Base-by-base conservation (phyloP, 176 grass and related monocot genomes). In the Chrysopogon serrulatus region DNA sequence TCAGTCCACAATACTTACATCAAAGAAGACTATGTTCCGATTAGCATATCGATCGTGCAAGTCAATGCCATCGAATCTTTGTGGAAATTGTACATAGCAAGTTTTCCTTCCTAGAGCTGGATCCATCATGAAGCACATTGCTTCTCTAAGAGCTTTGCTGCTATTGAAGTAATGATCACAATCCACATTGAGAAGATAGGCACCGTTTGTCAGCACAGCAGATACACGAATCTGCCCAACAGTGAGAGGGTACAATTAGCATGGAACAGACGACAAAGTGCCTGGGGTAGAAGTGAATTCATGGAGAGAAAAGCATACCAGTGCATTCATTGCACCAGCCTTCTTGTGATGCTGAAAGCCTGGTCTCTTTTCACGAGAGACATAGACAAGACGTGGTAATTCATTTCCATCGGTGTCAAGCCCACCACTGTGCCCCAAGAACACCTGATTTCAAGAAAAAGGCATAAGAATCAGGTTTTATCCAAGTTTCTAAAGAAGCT, bases 121-220 rank as follows among this genome's bases (percentile, higher is more conserved):
- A 72, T 99, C 97, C 97, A 99, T 99, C 97, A 99, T 96, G 79
- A 99, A 99, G 84, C 97, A 99, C 97, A 99, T 99, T 73, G 97
- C 97, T 81, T 99, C 97, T 85, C 92, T 90, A 62, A 99, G 93
- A 90, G 97, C 97, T 89, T 99, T 99, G 91, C 97, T 99, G 84
- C 90, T 99, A 42, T 99, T 99, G 86, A 99, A 99, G 81, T 99
- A 99, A 47, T 99, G 97, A 85, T 99, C 97, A 96, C 97, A 99
- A 91, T 99, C 97, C 91, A 99, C 97, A 92, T 99, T 99, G 72
- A 99, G 91, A 83, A 99, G 93, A 77, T 99, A 99, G 54, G 97
- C 97, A 85, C 97, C 97, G 81, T 99, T 99, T 74, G 97, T 99
- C 64, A 99, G 75, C 53, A 99, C 97, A 85, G 97, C 97, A 71